Evolutionary conservation across 2,329 filamentous ascomycete genomes (phyloP).

Genomic region (Amylocarpus encephaloides): DNA sequence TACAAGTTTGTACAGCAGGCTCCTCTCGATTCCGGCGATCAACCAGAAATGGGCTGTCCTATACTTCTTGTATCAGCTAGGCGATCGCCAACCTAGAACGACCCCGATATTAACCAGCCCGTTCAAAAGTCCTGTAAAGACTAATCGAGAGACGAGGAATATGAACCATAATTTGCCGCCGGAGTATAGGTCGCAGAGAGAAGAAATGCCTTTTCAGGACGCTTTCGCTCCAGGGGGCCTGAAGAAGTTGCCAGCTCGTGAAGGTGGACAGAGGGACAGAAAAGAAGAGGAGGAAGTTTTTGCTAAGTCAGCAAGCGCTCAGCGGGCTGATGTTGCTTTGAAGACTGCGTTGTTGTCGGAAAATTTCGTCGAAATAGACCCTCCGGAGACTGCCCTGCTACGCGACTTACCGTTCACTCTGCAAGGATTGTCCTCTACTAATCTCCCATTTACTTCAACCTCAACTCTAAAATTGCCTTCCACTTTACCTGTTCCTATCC

Average conservation of each 20-base stretch:
- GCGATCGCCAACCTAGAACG: constrained; percentile 46
- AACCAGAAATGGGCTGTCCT: constrained; percentile 97
- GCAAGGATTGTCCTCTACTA: constrained; percentile 83
- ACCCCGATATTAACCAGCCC: constrained; percentile 27
- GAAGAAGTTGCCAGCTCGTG: constrained; percentile 27
- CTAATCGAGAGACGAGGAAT: constrained; percentile 14
- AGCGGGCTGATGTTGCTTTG: constrained; percentile 25
- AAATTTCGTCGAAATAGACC: constrained; percentile 51
- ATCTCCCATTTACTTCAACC: constrained; percentile 66
- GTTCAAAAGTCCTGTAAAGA: constrained; percentile 30
- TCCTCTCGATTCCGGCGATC: constrained; percentile 85
- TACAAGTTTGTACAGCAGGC: constrained; percentile 81
- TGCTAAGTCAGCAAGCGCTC: constrained; percentile 21
- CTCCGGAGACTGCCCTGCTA: constrained; percentile 60
- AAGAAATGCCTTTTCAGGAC: constrained; percentile 34
- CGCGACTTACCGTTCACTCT: constrained; percentile 87
- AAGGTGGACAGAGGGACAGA: constrained; percentile 29
- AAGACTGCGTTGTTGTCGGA: constrained; percentile 53
- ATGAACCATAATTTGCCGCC: constrained; percentile 25
- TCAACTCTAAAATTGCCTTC: constrained; percentile 68
- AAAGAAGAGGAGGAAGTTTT: constrained; percentile 28
- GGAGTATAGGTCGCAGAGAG: constrained; percentile 34
- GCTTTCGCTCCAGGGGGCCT: constrained; percentile 50
- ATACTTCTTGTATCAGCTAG: constrained; percentile 79
- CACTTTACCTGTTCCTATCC: constrained; percentile 73